phyloP scores from a whole-genome alignment of 2,329 filamentous ascomycete genomes.

The Hymenoscyphus fructigenus region DNA sequence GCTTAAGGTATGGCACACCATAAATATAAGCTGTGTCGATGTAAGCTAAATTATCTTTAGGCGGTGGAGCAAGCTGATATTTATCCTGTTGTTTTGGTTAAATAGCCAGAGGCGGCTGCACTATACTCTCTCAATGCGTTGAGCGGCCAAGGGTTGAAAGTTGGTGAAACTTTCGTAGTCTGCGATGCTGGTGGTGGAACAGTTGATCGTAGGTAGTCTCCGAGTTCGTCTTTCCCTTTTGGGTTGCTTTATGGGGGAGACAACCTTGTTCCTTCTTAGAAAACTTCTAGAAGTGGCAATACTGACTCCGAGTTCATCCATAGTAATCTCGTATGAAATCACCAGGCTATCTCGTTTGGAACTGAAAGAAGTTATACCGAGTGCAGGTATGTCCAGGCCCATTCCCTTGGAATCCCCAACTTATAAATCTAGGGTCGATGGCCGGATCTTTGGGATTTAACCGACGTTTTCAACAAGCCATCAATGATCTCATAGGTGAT shows the following conservation, averaged over 20 bases:
- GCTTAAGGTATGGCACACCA: conserved; percentile 41
- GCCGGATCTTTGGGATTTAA: conserved; percentile 33
- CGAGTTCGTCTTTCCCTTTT: too few species aligned
- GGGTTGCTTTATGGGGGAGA: too few species aligned
- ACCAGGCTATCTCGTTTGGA: conserved; percentile 22
- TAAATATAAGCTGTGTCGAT: neutral
- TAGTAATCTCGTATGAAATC: conserved; percentile 35
- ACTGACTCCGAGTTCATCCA: too few species aligned
- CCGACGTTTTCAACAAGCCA: conserved; percentile 28
- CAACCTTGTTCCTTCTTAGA: too few species aligned
- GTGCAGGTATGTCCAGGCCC: conserved; percentile 18
- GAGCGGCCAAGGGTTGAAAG: conserved; percentile 14
- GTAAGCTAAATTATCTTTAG: conserved; percentile 27
- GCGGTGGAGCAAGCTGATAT: conserved; percentile 19
- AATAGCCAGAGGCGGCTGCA: conserved; percentile 26
- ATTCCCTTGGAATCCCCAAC: neutral
- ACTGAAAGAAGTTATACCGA: conserved; percentile 32
- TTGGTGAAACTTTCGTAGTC: conserved; percentile 35
- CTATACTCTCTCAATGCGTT: conserved; percentile 18
- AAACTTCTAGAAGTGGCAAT: too few species aligned
- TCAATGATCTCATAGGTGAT: conserved; percentile 31
- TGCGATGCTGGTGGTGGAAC: conserved; percentile 38
- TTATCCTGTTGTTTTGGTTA: conserved; percentile 15
- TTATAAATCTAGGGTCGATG: conserved; percentile 23
- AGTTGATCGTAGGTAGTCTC: conserved; percentile 28